phyloP scores from a whole-genome alignment of 1,284 basidiomycete genomes.

The Leccinum subspadiceum region DNA sequence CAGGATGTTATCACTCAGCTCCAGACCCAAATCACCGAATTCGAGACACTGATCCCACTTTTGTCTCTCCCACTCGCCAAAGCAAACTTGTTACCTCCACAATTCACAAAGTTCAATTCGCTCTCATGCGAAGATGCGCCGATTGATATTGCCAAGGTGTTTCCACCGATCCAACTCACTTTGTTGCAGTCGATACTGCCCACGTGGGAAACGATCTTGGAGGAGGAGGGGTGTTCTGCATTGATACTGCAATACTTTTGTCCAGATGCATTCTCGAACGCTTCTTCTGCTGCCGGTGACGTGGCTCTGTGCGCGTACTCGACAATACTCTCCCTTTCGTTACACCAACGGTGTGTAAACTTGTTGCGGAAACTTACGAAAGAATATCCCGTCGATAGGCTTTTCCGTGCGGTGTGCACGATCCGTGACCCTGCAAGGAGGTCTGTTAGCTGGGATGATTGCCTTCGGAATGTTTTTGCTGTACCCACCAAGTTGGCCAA shows the following conservation, averaged over 20 bases:
- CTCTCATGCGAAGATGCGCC: constrained; percentile 12
- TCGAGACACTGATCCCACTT: constrained; percentile 50
- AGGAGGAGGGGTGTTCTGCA: constrained; percentile 42
- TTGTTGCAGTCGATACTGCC: constrained; percentile 67
- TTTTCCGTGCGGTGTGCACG: constrained; percentile 53
- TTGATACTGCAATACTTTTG: constrained; percentile 68
- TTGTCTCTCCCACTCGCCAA: constrained; percentile 56
- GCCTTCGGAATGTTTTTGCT: constrained; percentile 55
- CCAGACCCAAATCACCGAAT: constrained; percentile 49
- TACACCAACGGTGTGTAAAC: constrained; percentile 47
- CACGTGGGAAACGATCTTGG: constrained; percentile 62
- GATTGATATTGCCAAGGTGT: constrained; percentile 40
- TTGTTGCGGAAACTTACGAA: constrained; percentile 54
- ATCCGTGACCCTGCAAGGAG: constrained; percentile 28
- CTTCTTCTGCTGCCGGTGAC: constrained; percentile 48
- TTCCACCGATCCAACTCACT: constrained; percentile 59
- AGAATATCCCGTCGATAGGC: constrained; percentile 67
- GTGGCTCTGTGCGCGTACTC: constrained; percentile 61
- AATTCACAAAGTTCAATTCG: constrained; percentile 40
- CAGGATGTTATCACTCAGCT: constrained; percentile 50
- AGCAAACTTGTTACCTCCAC: constrained; percentile 58
- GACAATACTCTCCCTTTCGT: constrained; percentile 51
- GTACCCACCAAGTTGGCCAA: constrained; percentile 73
- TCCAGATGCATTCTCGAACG: constrained; percentile 57
- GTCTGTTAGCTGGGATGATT: constrained; percentile 63